Evolutionary conservation across 129 eudicot species (phyloP).

Genomic region (Ambrosia artemisiifolia): DNA sequence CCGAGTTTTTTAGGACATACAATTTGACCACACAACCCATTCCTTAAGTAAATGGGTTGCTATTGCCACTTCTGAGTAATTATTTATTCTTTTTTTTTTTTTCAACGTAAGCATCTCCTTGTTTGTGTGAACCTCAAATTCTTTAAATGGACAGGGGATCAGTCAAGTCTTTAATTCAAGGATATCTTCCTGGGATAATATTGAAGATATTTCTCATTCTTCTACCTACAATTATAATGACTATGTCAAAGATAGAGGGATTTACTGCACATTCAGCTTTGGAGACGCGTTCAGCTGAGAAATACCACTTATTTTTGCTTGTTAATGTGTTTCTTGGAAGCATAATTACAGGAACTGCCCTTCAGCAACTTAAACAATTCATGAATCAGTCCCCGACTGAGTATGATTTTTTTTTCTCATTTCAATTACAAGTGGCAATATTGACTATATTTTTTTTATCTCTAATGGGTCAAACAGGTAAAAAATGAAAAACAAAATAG

Average conservation of each 20-base stretch:
- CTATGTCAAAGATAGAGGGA: conserved; percentile 90
- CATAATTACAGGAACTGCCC: conserved; percentile 85
- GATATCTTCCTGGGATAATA: conserved; percentile 87
- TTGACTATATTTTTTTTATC: not conserved
- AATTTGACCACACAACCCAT: not conserved
- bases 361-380: conserved; percentile 74
- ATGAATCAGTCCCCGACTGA: conserved; percentile 70
- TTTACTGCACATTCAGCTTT: conserved; percentile 64
- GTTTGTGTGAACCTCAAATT: conserved; percentile 1
- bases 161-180: conserved; percentile 73
- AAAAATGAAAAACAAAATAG: not conserved
- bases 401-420: conserved; percentile 39
- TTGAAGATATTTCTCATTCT: conserved; percentile 74
- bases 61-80: not conserved
- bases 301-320: conserved; percentile 73
- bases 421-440: not conserved
- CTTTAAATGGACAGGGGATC: conserved; percentile 41
- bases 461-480: not conserved
- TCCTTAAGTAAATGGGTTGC: not conserved
- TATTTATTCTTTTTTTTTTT: not conserved
- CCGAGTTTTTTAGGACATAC: not conserved
- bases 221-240: conserved; percentile 84
- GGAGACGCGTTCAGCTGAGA: conserved; percentile 79
- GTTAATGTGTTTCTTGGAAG: conserved; percentile 94
- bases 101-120: not conserved